Conservation (phyloP, 176 grass and related monocot species). For the Triticum turgidum region DNA sequence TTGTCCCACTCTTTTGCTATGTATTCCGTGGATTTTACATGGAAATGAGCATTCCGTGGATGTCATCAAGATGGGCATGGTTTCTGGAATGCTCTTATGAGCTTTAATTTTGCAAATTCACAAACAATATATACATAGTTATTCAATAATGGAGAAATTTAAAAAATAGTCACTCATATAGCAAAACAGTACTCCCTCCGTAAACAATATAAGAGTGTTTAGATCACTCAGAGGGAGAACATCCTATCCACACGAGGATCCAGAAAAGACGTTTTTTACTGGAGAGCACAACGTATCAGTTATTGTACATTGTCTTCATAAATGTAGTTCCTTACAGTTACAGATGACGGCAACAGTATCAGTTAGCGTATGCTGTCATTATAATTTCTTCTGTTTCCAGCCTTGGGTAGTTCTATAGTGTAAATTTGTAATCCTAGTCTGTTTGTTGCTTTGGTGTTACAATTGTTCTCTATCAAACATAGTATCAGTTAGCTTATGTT, state of each 20-base stretch:
- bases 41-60: neutral
- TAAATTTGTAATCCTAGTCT: neutral
- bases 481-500: too few species aligned
- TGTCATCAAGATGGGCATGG: neutral
- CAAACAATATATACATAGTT: neutral
- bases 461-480: neutral
- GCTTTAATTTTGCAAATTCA: neutral
- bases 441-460: neutral
- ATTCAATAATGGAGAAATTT: neutral
- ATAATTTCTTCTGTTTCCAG: neutral
- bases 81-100: neutral
- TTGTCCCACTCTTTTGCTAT: neutral
- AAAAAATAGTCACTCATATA: neutral
- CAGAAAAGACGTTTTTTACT: neutral
- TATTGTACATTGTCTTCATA: neutral
- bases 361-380: neutral
- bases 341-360: neutral
- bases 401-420: neutral
- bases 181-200: neutral
- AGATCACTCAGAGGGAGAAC: too few species aligned
- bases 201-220: too few species aligned
- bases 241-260: neutral
- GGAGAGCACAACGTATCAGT: neutral
- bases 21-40: slow-evolving; percentile 6
- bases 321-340: slow-evolving; percentile 1